Evolutionary conservation across 345 rosid species (phyloP).

Genomic region (Aquilaria malaccensis): DNA sequence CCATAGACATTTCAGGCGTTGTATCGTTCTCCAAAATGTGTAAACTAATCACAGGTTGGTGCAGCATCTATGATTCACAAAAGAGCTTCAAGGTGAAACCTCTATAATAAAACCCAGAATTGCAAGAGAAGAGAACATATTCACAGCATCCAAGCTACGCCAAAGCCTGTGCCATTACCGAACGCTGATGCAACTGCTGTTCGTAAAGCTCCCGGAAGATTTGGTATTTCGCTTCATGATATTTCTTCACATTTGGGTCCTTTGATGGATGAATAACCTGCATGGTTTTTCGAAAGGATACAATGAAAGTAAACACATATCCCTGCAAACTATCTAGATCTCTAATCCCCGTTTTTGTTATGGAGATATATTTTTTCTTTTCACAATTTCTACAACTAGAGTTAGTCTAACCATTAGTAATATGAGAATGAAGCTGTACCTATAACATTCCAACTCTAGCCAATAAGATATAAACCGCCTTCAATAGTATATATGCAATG

Average conservation of each 20-base stretch:
- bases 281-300: neutral
- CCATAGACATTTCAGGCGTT: too few relatives aligned
- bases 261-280: conserved; percentile 82
- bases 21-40: neutral
- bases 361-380: too few relatives aligned
- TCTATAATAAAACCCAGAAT: too few relatives aligned
- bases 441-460: too few relatives aligned
- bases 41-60: neutral
- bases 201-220: conserved; percentile 69
- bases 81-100: neutral
- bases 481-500: too few relatives aligned
- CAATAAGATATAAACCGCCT: too few relatives aligned
- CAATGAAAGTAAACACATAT: too few relatives aligned
- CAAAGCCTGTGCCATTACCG: conserved; percentile 65
- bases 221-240: conserved; percentile 79
- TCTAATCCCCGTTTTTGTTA: too few relatives aligned
- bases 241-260: conserved; percentile 76
- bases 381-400: too few relatives aligned
- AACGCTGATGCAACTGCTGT: conserved; percentile 70
- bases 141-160: conserved; percentile 18
- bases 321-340: too few relatives aligned
- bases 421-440: too few relatives aligned
- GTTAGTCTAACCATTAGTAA: too few relatives aligned
- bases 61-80: neutral
- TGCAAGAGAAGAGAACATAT: neutral